Evolutionary conservation across 768 basidiomycete species (phyloP).

Genomic region (Steccherinum ochraceum): DNA sequence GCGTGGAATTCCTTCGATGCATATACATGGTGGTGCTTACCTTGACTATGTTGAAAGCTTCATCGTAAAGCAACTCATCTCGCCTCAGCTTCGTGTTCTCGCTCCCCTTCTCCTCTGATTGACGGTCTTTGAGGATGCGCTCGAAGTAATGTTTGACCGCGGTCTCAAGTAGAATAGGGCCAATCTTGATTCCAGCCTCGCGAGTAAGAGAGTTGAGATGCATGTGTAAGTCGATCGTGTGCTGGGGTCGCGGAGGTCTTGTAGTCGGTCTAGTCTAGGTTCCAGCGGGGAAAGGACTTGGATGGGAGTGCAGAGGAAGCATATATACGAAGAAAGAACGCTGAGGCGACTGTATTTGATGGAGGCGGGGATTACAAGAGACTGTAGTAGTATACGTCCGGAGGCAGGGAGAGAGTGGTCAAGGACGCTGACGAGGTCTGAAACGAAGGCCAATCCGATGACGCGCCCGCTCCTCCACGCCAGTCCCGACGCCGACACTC

Average conservation of each 20-base stretch:
- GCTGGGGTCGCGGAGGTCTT: no score
- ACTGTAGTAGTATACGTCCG: no score
- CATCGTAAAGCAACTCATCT: constrained; percentile 78
- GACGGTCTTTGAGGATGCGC: constrained; percentile 29
- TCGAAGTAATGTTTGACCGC: constrained; percentile 85
- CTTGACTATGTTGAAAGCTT: constrained; percentile 73
- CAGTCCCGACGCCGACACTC: no score
- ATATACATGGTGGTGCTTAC: constrained; percentile 27
- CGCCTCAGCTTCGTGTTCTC: constrained; percentile 47
- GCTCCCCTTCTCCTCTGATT: constrained; percentile 30
- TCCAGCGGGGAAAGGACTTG: background rate
- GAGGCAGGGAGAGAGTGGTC: no score
- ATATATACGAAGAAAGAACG: background rate
- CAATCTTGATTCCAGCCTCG: constrained; percentile 57
- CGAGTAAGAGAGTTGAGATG: constrained; percentile 50
- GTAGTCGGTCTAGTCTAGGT: background rate
- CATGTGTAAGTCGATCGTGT: no score
- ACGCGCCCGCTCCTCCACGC: no score
- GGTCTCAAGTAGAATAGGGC: constrained; percentile 67
- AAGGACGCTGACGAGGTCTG: no score
- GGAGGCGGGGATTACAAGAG: no score
- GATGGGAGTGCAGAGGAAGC: background rate
- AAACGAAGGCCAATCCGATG: no score
- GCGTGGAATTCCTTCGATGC: background rate
- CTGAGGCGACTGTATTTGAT: background rate